phyloP scores from a whole-genome alignment of 2,329 filamentous ascomycete genomes.

The Epicoccum sorghinum region DNA sequence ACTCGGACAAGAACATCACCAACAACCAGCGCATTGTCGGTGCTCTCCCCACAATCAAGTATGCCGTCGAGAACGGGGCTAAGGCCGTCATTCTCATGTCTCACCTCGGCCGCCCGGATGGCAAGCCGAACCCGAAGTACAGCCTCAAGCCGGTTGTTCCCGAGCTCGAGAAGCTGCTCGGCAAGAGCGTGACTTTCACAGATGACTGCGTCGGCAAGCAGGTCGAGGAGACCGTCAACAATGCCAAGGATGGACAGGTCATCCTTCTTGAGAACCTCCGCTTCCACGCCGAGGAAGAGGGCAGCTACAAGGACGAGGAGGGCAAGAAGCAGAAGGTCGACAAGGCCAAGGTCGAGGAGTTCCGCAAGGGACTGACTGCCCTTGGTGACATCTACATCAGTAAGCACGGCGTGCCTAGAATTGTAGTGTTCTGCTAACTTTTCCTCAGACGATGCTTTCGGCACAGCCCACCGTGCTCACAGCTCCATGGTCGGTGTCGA shows the following conservation, averaged over 20 bases:
- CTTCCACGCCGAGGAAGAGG: conserved; percentile 98
- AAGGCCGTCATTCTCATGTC: conserved; percentile 97
- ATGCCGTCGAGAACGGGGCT: conserved; percentile 86
- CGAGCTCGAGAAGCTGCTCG: conserved; percentile 89
- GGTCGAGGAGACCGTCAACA: conserved; percentile 87
- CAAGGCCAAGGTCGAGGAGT: conserved; percentile 87
- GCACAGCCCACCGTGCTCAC: conserved; percentile 96
- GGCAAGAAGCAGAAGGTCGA: conserved; percentile 99
- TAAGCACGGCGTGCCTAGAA: conserved; percentile 53
- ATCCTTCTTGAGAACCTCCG: conserved; percentile 96
- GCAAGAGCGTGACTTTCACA: conserved; percentile 84
- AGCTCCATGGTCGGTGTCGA: conserved; percentile 99
- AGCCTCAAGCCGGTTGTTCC: conserved; percentile 89
- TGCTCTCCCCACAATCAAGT: conserved; percentile 92
- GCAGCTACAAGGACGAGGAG: conserved; percentile 88
- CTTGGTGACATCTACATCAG: conserved; percentile 97
- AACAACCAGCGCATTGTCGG: conserved; percentile 99
- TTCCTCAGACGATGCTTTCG: conserved; percentile 89
- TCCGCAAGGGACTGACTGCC: conserved; percentile 92
- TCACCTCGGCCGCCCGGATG: conserved; percentile 94
- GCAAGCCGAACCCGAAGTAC: conserved; percentile 89
- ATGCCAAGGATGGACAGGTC: conserved; percentile 79
- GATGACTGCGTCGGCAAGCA: conserved; percentile 89
- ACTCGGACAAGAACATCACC: conserved; percentile 89
- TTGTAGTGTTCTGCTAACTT: conserved; percentile 25